Evolutionary conservation across 2,329 filamentous ascomycete genomes (phyloP), one percentile per base, ranked within the genome.

Genomic region (Sporothrix humicola): DNA sequence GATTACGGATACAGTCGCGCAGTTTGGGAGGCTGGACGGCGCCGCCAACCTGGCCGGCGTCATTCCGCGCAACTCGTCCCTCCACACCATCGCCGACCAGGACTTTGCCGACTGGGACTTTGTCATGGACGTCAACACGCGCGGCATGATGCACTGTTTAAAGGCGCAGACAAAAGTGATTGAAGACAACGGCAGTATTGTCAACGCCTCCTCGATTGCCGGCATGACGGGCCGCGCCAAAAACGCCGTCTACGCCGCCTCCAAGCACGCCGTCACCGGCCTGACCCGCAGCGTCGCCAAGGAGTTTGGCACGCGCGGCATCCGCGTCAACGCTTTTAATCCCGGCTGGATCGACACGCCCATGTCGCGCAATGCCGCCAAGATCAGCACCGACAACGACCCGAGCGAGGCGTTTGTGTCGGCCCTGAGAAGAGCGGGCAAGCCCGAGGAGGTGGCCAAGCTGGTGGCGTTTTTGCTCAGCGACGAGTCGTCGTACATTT

Each of bases 281-380:
- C 54, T 56, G 8, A 56, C 54, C 6, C 54, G 54, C 17, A 26
- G 20, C 17, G 54, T 56, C 20, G 54, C 54, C 54, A 56, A 56
- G 12, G 54, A 56, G 20, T 56, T 56, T 56, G 54, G 54, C 20
- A 10, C 26, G 8, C 54, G 54, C 54, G 54, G 54, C 54, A 56
- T 56, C 54, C 54, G 54, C 5, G 54, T 56, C 17, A 56, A 56
- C 54, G 54, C 54, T 2, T 56, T 56, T 20, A 56, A 56, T 9
- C 54, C 54, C 20, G 54, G 54, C 54, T 56, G 54, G 54, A 56
- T 56, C 54, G 54, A 56, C 54, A 56, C 54, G 54, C 54, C 54
- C 54, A 56, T 56, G 54, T 56, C 54, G 54, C 54, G 54, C 54
- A 56, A 56, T 4, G 54, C 54, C 2, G 54, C 54, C 54, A 23